phyloP scores from a whole-genome alignment of 352 stramenopile genomes.

The Globisporangium mamillatum region DNA sequence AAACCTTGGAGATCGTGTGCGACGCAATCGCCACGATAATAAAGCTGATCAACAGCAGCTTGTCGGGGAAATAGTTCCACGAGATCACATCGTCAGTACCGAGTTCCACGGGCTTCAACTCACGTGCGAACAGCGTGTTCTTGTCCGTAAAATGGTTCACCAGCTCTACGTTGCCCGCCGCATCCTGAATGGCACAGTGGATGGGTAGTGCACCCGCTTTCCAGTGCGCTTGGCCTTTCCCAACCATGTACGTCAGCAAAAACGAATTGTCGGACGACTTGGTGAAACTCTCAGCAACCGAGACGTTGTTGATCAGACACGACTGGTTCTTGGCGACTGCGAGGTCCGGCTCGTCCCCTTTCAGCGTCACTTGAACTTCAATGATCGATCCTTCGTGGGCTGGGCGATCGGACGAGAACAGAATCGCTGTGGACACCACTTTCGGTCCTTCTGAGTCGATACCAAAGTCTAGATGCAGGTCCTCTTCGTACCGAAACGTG shows the following conservation, averaged over 20 bases:
- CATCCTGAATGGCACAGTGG: slow-evolving; percentile 47
- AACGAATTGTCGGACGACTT: slow-evolving; percentile 43
- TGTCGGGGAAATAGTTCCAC: slow-evolving; percentile 52
- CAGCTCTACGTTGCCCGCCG: slow-evolving; percentile 43
- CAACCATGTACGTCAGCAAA: slow-evolving; percentile 59
- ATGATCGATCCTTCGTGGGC: slow-evolving; percentile 66
- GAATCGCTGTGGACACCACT: slow-evolving; percentile 38
- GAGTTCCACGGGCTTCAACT: slow-evolving; percentile 60
- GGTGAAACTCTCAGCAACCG: slow-evolving; percentile 48
- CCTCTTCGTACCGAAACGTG: slow-evolving; percentile 32
- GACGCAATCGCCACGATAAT: slow-evolving; percentile 59
- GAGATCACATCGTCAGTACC: slow-evolving; percentile 45
- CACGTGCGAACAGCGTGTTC: slow-evolving; percentile 61
- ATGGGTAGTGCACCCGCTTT: slow-evolving; percentile 56
- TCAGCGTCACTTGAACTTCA: slow-evolving; percentile 50
- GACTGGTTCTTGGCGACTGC: slow-evolving; percentile 30
- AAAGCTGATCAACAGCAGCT: slow-evolving; percentile 48
- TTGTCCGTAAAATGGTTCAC: slow-evolving; percentile 61
- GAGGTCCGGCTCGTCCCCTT: slow-evolving; percentile 39
- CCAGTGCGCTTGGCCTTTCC: slow-evolving; percentile 48
- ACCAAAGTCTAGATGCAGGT: slow-evolving; percentile 42
- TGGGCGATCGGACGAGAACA: slow-evolving; percentile 59
- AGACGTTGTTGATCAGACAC: slow-evolving; percentile 63
- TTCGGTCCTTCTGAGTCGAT: slow-evolving; percentile 50
- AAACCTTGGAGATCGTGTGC: slow-evolving; percentile 59